Evolutionary conservation across 2,329 filamentous ascomycete species (phyloP).

Genomic region (Calonectria leucothoes): DNA sequence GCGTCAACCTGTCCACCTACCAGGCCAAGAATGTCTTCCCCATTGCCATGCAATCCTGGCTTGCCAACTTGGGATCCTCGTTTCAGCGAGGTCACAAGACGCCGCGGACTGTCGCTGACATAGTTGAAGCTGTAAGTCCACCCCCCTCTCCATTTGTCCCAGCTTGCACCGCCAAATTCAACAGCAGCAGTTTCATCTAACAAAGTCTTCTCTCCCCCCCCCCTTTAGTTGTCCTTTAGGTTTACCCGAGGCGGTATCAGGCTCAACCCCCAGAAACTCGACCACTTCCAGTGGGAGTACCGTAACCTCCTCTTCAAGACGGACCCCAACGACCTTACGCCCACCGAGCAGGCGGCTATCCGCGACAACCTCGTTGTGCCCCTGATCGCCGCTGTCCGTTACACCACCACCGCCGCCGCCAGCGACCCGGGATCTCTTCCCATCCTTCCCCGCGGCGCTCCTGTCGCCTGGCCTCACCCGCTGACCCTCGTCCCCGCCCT

Average conservation of each 20-base stretch:
- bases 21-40: conserved; percentile 59
- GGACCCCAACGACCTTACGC: conserved; percentile 34
- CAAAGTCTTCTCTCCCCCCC: background rate
- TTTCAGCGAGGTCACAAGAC: conserved; percentile 42
- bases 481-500: conserved; percentile 43
- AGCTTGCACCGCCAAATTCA: background rate
- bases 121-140: conserved; percentile 76
- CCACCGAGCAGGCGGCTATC: conserved; percentile 32
- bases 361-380: conserved; percentile 31
- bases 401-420: conserved; percentile 40
- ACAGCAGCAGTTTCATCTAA: background rate
- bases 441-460: conserved; percentile 34
- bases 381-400: conserved; percentile 41
- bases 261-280: conserved; percentile 83
- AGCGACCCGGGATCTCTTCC: conserved; percentile 13
- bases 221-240: conserved; percentile 79
- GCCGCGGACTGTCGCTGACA: conserved; percentile 68
- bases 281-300: conserved; percentile 81
- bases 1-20: conserved; percentile 64
- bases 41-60: conserved; percentile 77
- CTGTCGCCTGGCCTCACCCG: conserved; percentile 37
- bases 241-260: conserved; percentile 93
- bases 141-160: no score
- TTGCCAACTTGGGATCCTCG: conserved; percentile 72
- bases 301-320: conserved; percentile 47